These are phyloP conservation scores for Debaryomyces nepalensis DNA, from an alignment of 1,139 yeast species.

Conservation along the genomic window DNA sequence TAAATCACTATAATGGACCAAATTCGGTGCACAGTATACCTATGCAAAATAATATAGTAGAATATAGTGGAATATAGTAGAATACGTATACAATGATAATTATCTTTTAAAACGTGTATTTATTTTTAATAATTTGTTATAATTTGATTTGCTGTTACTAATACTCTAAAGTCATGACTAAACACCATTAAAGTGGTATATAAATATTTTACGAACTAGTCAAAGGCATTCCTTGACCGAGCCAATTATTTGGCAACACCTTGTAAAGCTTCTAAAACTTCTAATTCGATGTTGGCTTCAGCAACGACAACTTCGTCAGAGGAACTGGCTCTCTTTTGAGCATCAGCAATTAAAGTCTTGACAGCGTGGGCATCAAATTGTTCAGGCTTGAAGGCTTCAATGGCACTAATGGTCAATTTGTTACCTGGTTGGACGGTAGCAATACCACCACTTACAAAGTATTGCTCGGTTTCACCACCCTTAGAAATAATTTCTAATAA, in stretches of 20 bases:
- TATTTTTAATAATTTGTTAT: conserved; percentile 2
- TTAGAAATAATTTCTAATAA: conserved; percentile 87
- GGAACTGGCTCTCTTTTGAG: conserved; percentile 88
- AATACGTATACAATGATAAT: too few relatives aligned
- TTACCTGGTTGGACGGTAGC: conserved; percentile 98
- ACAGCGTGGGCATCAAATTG: conserved; percentile 84
- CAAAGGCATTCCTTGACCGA: neutral
- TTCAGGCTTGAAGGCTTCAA: conserved; percentile 94
- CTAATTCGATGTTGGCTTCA: conserved; percentile 93
- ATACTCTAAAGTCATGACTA: conserved; percentile 14
- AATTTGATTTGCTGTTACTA: conserved; percentile 7
- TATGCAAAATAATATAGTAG: too few relatives aligned
- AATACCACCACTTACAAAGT: conserved; percentile 94
- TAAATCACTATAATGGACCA: too few relatives aligned
- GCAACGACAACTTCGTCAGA: conserved; percentile 89
- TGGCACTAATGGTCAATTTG: conserved; percentile 86
- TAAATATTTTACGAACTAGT: conserved; percentile 10
- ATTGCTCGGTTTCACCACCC: conserved; percentile 75
- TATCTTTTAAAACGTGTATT: conserved; percentile 11
- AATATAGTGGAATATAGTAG: too few relatives aligned
- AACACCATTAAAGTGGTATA: conserved; percentile 14
- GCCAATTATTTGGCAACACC: conserved; percentile 73
- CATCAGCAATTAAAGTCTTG: conserved; percentile 85
- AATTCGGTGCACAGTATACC: too few relatives aligned
- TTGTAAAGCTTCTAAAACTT: conserved; percentile 93